Evolutionary conservation across 257 asterid species (phyloP), one percentile per base, ranked within the genome.

Genomic region (Prunella vulgaris): DNA sequence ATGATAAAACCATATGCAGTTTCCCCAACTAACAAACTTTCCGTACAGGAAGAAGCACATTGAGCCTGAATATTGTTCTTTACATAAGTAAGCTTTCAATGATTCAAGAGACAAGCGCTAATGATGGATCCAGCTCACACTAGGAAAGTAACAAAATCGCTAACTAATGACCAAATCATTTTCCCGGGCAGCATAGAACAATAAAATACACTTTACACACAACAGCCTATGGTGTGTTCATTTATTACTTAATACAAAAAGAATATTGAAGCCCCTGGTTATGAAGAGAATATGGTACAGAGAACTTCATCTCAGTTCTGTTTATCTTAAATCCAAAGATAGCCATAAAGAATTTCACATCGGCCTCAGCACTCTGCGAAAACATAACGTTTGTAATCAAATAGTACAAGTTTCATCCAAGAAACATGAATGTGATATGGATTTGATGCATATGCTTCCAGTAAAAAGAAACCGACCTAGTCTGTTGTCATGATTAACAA

Each of bases 71-170:
- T 58, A 18, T 20, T 25, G 44, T 46, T 58, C 65, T 72, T 70
- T 48, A 46, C 32, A 40, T 38, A 52, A 69, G 44, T 44, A 48
- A 69, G 56, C 20, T 56, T 28, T 57, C 68, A 15, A 28, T 32
- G 64, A 40, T 44, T 32, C 54, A 66, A 33, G 64, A 66, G n/a
- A n/a, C n/a, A n/a, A n/a, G n/a, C n/a, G 54, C 56, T 52, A 67
- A 68, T 5, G 54, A 68, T 32, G 20, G 63, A 38, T 21, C 49
- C 61, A 54, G 6, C 22, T 38, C 48, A 54, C 42, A 62, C 42
- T 24, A 15, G 61, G 59, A 56, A 14, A 25, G 28, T 21, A 40
- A 73, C n/a, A 59, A 51, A 9, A 49, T 62, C n/a, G 46, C 53
- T 33, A 49, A 66, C 14, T 24, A 66, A 67, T 24, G 64, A 21